Conservation (phyloP, 768 basidiomycete species). For the Lactarius tabidus region DNA sequence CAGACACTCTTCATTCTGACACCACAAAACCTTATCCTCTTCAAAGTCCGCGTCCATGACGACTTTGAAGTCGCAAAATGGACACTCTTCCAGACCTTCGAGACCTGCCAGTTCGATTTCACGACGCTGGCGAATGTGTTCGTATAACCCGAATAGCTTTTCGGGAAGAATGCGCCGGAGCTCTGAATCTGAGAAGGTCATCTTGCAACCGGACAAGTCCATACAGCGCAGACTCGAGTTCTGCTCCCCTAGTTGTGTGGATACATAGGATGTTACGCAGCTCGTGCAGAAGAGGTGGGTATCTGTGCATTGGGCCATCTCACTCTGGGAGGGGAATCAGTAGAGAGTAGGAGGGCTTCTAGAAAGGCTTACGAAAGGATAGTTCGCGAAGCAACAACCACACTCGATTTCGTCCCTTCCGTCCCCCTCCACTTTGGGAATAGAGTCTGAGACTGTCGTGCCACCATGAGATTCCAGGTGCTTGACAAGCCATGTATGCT, state of each 20-base stretch:
- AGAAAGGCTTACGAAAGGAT: constrained; percentile 57
- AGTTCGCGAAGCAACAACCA: constrained; percentile 78
- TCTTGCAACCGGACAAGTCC: constrained; percentile 71
- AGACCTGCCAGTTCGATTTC: constrained; percentile 76
- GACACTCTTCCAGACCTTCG: constrained; percentile 83
- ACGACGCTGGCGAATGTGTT: constrained; percentile 70
- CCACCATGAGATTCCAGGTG: constrained; percentile 27
- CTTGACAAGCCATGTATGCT: constrained; percentile 38
- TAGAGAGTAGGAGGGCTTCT: neutral
- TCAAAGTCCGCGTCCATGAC: constrained; percentile 47
- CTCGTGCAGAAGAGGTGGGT: constrained; percentile 80
- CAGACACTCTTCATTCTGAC: constrained; percentile 61
- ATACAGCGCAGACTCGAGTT: constrained; percentile 69
- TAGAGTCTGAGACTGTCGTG: constrained; percentile 22
- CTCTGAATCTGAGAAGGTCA: constrained; percentile 64
- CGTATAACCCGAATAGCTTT: constrained; percentile 66
- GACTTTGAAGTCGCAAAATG: constrained; percentile 83
- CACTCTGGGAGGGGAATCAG: constrained; percentile 45
- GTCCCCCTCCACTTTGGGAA: constrained; percentile 34
- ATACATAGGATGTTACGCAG: constrained; percentile 68
- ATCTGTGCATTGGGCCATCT: constrained; percentile 87
- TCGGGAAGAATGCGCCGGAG: constrained; percentile 60
- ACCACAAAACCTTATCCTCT: constrained; percentile 38
- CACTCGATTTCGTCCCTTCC: constrained; percentile 72
- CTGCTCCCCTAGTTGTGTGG: constrained; percentile 61